Evolutionary conservation across 495 filamentous ascomycete species (phyloP), one percentile per base, ranked within the genome.

Genomic region (Aspergillus nanangensis): DNA sequence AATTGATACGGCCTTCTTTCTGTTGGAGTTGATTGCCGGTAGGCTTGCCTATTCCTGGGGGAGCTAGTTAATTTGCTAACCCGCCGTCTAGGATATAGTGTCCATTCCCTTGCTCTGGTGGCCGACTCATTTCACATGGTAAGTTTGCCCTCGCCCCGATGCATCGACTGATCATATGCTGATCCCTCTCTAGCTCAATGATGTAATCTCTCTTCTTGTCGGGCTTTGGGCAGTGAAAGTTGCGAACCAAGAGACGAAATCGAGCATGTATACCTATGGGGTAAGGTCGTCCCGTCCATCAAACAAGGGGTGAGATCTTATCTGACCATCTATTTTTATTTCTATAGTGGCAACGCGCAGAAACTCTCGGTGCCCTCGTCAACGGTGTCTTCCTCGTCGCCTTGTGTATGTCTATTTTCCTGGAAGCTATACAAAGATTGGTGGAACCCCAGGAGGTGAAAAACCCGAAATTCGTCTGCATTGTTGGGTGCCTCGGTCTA

Each of bases 91-190:
- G 80, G 93, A 43, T 88, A 93, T 66, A 66, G 79, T 33, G 90
- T 94, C 43, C 83, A 88, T 55, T 97, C 93, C 21, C 80, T 98
- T 50, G 93, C 93, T 14, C 77, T 98, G 44, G 87, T 94, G 57
- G 93, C 93, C 29, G 93, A 98, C 71, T 88, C 93, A 45, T 98
- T 97, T 70, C 93, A 98, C 58, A 98, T 98, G 93, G 89, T 92
- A 71, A 56, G 75, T 8, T n/a, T 42, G 19, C 15, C 32, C 22
- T 27, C 20, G 21, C 14, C 11, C n/a, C 8, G 8, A 36, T 8
- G 5, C 3, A 18, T 47, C 65, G 32, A 63, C 51, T 3, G 18
- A 8, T 20, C n/a, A n/a, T n/a, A n/a, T n/a, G n/a, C n/a, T n/a
- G n/a, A n/a, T n/a, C n/a, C n/a, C n/a, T n/a, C 13, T 34, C 24